These are phyloP conservation scores for Trifolium dubium DNA, from an alignment of 306 rosid genomes.

Conservation along the genomic window DNA sequence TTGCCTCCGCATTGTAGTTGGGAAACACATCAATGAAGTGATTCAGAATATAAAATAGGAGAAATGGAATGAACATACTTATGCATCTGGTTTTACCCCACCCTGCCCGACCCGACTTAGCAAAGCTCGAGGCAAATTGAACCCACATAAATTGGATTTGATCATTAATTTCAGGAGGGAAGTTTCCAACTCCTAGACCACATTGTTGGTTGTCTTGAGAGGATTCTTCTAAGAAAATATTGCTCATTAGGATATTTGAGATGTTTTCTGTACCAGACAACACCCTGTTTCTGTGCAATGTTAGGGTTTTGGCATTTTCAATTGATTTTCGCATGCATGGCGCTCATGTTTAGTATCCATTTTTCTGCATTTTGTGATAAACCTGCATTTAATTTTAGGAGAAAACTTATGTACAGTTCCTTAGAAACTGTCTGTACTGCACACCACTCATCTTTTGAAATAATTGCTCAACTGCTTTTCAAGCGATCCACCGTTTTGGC, in stretches of 20 bases:
- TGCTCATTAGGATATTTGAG: slow-evolving; percentile 13
- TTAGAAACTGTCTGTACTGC: too few relatives aligned
- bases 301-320: too few relatives aligned
- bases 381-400: neutral
- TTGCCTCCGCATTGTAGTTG: slow-evolving; percentile 35
- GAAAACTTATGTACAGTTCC: too few relatives aligned
- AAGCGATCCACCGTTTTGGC: too few relatives aligned
- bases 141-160: slow-evolving; percentile 15
- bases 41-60: slow-evolving; percentile 19
- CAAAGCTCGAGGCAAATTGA: slow-evolving; percentile 19
- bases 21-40: slow-evolving; percentile 34
- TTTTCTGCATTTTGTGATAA: slow-evolving; percentile 1
- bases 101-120: slow-evolving; percentile 28
- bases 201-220: slow-evolving; percentile 17
- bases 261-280: neutral
- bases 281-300: too few relatives aligned
- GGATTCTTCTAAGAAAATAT: neutral
- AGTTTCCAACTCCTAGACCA: neutral
- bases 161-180: slow-evolving; percentile 3
- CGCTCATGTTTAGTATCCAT: neutral
- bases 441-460: too few relatives aligned
- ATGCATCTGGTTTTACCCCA: neutral
- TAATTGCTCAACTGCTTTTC: too few relatives aligned
- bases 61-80: slow-evolving; percentile 24
- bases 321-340: too few relatives aligned